Evolutionary conservation across 495 filamentous ascomycete genomes (phyloP).

Genomic region (Collariella sp.): DNA sequence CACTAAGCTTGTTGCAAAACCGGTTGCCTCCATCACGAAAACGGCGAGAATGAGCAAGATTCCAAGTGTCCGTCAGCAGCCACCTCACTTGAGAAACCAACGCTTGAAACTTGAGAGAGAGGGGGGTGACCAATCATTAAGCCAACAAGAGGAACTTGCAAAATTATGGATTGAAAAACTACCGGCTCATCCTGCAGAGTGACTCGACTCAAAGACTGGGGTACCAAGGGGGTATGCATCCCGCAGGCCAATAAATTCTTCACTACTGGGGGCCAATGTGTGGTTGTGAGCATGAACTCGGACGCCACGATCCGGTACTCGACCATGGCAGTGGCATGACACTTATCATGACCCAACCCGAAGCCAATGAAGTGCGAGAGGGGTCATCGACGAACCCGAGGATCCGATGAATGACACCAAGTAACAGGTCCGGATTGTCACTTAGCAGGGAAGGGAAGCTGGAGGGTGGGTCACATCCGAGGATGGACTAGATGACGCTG

Average conservation of each 20-base stretch:
- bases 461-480: too few relatives aligned
- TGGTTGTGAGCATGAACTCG: not conserved
- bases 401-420: not conserved
- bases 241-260: not conserved
- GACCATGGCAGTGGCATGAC: not conserved
- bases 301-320: conserved; percentile 10
- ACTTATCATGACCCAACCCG: not conserved
- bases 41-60: too few relatives aligned
- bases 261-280: not conserved
- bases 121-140: not conserved
- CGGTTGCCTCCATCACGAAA: too few relatives aligned
- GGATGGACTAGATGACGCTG: not conserved
- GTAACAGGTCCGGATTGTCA: not conserved
- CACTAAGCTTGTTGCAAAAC: too few relatives aligned
- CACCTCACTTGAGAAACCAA: not conserved
- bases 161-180: conserved; percentile 5
- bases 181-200: not conserved
- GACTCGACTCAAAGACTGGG: not conserved
- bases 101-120: not conserved
- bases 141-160: not conserved
- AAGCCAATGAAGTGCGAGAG: not conserved
- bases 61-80: too few relatives aligned
- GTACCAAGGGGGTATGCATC: not conserved
- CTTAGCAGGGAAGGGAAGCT: not conserved
- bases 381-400: not conserved